These are phyloP conservation scores for Plasmodium yoelii DNA, from an alignment of 169 alveolate genomes.

Conservation along the genomic window DNA sequence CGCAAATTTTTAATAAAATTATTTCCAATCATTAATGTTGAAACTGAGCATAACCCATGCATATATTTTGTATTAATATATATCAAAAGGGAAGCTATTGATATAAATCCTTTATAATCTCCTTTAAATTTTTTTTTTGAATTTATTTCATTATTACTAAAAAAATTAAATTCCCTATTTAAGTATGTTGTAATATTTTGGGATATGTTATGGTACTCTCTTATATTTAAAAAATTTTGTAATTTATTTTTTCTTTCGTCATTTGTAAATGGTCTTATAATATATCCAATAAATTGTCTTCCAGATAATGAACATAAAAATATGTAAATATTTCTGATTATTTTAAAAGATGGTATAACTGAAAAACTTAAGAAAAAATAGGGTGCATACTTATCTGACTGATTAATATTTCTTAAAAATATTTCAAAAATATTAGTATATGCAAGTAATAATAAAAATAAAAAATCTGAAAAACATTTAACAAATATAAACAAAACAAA, in stretches of 20 bases:
- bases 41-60: slow-evolving; percentile 57
- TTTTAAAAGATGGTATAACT: slow-evolving; percentile 65
- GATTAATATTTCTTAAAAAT: slow-evolving; percentile 33
- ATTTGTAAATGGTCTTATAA: slow-evolving; percentile 45
- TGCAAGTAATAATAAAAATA: slow-evolving; percentile 43
- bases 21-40: slow-evolving; percentile 55
- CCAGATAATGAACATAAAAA: slow-evolving; percentile 60
- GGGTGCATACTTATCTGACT: slow-evolving; percentile 40
- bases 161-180: slow-evolving; percentile 32
- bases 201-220: slow-evolving; percentile 8
- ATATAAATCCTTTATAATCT: slow-evolving; percentile 64
- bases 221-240: slow-evolving; percentile 34
- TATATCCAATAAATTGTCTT: slow-evolving; percentile 60
- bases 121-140: slow-evolving; percentile 34
- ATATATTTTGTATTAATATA: slow-evolving; percentile 64
- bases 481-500: slow-evolving; percentile 35
- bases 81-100: slow-evolving; percentile 51
- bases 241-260: slow-evolving; percentile 33
- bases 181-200: slow-evolving; percentile 3
- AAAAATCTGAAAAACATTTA: slow-evolving; percentile 45
- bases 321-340: slow-evolving; percentile 44
- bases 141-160: slow-evolving; percentile 11
- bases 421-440: slow-evolving; percentile 45
- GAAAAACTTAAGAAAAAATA: slow-evolving; percentile 36
- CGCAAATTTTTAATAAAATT: slow-evolving; percentile 55